Base-by-base conservation (phyloP, 2,329 filamentous ascomycete species). In the Penicillium sp. region DNA sequence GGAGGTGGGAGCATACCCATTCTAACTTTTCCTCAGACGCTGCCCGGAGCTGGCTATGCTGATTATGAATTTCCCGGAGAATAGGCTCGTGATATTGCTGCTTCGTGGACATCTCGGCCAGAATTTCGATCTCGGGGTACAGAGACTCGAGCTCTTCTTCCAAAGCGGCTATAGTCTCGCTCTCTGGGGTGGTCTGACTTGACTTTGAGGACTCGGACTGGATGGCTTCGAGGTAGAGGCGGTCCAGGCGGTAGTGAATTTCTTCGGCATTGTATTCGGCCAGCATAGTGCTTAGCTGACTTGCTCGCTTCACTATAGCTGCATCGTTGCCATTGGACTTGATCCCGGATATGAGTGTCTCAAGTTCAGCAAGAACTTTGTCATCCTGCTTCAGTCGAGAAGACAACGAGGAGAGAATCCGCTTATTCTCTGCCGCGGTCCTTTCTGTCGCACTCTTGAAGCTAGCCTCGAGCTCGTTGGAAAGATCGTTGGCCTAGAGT, bases 31-130 rank as follows among this genome's bases (percentile, higher is more conserved):
- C 63, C 49, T 75, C 70, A 10, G 72, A 72, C 14, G 63, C 64
- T 47, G 66, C 63, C 15, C 67, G 70, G 50, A 73, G 61, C 41
- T 73, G 65, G 28, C 66, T 67, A 48, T 74, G 74, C 22, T 67
- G 66, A 42, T 69, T 68, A 39, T 72, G 69, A 22, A 78, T 70
- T 50, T 73, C 73, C 2, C 68, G 69, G 25, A 75, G 61, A 51
- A 79, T 78, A 5, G 76, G 73, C 41, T 76, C 75, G 7, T 73
- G 71, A 64, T 78, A 79, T 55, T 76, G 71, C 48, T 81, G 77
- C 60, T 73, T 75, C 0, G 74, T 76, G 54, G 78, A 79, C 63
- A 79, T 74, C n/a, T 78, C 73, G 43, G 76, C 70, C 37, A 79
- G 62, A 4, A 77, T 65, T 25, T 71, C 73, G 45, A 79, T 76